Evolutionary conservation across 2,329 filamentous ascomycete species (phyloP).

Genomic region (Pseudogymnoascus verrucosus): DNA sequence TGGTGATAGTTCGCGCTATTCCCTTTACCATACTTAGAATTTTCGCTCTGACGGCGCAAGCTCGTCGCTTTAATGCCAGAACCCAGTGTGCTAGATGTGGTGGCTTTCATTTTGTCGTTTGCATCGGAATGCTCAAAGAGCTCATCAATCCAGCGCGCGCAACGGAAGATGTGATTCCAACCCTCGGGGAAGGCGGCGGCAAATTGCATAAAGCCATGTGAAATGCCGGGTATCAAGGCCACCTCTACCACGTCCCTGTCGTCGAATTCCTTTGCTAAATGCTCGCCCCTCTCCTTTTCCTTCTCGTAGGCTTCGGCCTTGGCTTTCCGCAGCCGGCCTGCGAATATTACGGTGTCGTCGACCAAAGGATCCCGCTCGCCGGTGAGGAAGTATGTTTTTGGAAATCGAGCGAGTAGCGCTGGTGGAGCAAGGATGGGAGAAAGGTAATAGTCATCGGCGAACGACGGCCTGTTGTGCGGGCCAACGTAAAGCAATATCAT

Average conservation of each 20-base stretch:
- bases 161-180: slow-evolving; percentile 77
- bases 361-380: slow-evolving; percentile 93
- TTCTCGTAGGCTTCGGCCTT: slow-evolving; percentile 48
- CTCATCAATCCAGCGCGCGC: slow-evolving; percentile 73
- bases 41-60: slow-evolving; percentile 7
- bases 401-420: slow-evolving; percentile 72
- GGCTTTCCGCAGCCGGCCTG: slow-evolving; percentile 75
- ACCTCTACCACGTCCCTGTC: slow-evolving; percentile 75
- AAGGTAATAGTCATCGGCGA: slow-evolving; percentile 81
- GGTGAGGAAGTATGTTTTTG: slow-evolving; percentile 88
- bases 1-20: slow-evolving; percentile 13
- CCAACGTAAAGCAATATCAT: slow-evolving; percentile 99
- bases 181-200: slow-evolving; percentile 80
- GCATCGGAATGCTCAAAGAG: slow-evolving; percentile 53
- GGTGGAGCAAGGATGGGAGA: slow-evolving; percentile 88
- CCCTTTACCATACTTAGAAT: slow-evolving; percentile 7
- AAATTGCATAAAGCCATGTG: slow-evolving; percentile 91
- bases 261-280: slow-evolving; percentile 49
- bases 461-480: slow-evolving; percentile 86
- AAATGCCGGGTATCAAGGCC: slow-evolving; percentile 76
- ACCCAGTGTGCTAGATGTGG: slow-evolving; percentile 12
- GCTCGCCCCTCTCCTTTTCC: slow-evolving; percentile 44
- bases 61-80: slow-evolving; percentile 11
- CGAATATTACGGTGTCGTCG: slow-evolving; percentile 95
- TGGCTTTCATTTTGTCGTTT: slow-evolving; percentile 29